A percentile compares a stretch with the other conserved stretches of the same genome.
These are phyloP conservation scores for Alternaria triticimaculans DNA, from an alignment of 2,329 filamentous ascomycete genomes.

Conservation along the genomic window DNA sequence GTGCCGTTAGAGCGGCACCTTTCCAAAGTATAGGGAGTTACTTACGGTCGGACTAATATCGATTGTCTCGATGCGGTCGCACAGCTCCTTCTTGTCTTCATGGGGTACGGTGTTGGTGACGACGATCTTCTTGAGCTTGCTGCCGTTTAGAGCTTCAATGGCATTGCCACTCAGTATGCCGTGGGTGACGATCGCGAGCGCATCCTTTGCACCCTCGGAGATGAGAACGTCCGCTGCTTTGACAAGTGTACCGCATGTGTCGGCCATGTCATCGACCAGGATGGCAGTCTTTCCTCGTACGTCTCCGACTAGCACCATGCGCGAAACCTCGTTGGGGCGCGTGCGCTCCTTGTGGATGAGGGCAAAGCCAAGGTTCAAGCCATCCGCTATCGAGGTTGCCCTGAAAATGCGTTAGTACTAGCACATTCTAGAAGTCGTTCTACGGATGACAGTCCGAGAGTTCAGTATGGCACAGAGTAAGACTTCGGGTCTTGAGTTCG, in stretches of 20 bases:
- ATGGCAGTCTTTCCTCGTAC: slow-evolving; percentile 92
- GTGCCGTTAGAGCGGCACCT: slow-evolving; percentile 17
- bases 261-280: slow-evolving; percentile 97
- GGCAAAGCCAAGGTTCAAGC: slow-evolving; percentile 87
- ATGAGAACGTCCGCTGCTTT: slow-evolving; percentile 92
- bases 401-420: slow-evolving; percentile 48
- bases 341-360: slow-evolving; percentile 97
- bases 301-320: slow-evolving; percentile 95
- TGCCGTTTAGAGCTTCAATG: slow-evolving; percentile 83
- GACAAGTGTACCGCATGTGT: slow-evolving; percentile 86
- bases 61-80: slow-evolving; percentile 84
- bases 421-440: not conserved
- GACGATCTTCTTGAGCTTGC: slow-evolving; percentile 77
- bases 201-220: slow-evolving; percentile 77
- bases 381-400: slow-evolving; percentile 91
- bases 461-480: not conserved
- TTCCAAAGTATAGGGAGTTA: slow-evolving; percentile 10
- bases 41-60: slow-evolving; percentile 81
- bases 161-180: slow-evolving; percentile 89
- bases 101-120: slow-evolving; percentile 90
- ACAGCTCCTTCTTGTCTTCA: slow-evolving; percentile 78
- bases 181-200: slow-evolving; percentile 94
- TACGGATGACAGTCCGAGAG: slow-evolving; percentile 1
- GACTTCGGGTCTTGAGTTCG: not conserved
- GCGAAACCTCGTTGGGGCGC: slow-evolving; percentile 86